A percentile compares a stretch with the other conserved stretches of the same genome.
Evolutionary conservation across 306 rosid genomes (phyloP).

Genomic region (Glycine tomentella): DNA sequence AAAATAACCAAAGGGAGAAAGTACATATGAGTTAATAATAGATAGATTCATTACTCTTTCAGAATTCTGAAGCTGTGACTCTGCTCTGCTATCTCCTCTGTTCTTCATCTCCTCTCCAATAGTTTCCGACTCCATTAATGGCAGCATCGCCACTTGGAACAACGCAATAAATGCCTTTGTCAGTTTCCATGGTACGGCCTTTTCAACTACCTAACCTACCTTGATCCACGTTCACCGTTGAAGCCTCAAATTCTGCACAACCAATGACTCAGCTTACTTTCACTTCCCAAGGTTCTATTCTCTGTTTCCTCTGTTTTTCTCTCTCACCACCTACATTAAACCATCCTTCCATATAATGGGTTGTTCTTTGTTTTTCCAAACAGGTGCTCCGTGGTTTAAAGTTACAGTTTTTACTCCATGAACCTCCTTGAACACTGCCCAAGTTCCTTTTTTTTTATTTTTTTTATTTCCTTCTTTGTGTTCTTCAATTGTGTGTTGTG

Average conservation of each 20-base stretch:
- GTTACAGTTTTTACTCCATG: slow-evolving; percentile 20
- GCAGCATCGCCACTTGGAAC: slow-evolving; percentile 34
- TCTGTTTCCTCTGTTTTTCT: slow-evolving; percentile 23
- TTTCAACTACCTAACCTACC: slow-evolving; percentile 54
- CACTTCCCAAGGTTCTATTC: slow-evolving; percentile 30
- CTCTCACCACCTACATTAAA: not conserved
- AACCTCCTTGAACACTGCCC: not conserved
- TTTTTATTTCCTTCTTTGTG: slow-evolving; percentile 1
- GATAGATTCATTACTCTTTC: not conserved
- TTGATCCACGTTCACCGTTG: slow-evolving; percentile 25
- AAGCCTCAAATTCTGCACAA: not conserved
- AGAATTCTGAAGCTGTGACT: not conserved
- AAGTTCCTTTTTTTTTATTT: slow-evolving; percentile 25
- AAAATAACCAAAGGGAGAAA: not conserved
- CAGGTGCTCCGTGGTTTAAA: slow-evolving; percentile 15
- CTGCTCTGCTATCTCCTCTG: slow-evolving; percentile 17
- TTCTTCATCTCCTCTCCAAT: not conserved
- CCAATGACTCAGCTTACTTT: slow-evolving; percentile 7
- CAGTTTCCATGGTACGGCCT: slow-evolving; percentile 45
- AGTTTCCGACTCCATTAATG: slow-evolving; percentile 55
- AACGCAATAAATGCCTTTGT: slow-evolving; percentile 44
- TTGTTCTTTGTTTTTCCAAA: slow-evolving; percentile 39
- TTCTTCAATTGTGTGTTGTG: slow-evolving; percentile 4
- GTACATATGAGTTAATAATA: not conserved
- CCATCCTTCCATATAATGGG: not conserved